Evolutionary conservation across 371 early-diverging fungal genomes (phyloP), one percentile per base, ranked within the genome.

Genomic region (Conidiobolus incongruus): DNA sequence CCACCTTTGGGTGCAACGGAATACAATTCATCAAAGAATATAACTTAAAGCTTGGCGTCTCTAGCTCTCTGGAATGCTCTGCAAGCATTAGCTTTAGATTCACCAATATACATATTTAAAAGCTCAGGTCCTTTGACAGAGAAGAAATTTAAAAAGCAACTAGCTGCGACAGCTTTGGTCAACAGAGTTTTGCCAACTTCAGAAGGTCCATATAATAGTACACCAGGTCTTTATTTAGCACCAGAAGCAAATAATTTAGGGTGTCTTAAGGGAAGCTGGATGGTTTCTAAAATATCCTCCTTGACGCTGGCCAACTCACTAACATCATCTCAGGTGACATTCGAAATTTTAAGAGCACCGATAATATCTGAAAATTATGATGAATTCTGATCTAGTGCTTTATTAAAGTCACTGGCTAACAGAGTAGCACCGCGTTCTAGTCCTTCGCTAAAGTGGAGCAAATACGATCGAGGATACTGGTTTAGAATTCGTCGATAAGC

Each of bases 1-100:
- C 95, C 95, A 48, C 94, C 71, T 62, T 89, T 86, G 1, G 94
- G 94, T 0, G 95, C 96, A 5, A 99, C 85, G 0, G 96, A 88
- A 65, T 99, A 99, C 57, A 99, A 61, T 59, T 99, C 99, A 58
- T 99, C 99, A 56, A 99, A 98, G 61, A 99, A 99, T 37, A 99
- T 89, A 15, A 99, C 97, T 49, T 96, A 89, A 0, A 99, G 99
- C 33, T 83, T 77, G 13, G 95, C 94, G 59, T 99, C 94, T 45
- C 98, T 77, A 7, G 99, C 99, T 42, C 81, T 72, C 52, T 98
- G 90, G 64, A 99, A 99, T 15, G 95, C 88, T 30, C 86, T 72
- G 7, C 99, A 78, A 2, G 99, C 88, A 53, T 98, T 99, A 1
- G 84, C 83, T 59, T 91, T 90, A 22, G 85, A 84, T 57, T 93